Base-by-base conservation (phyloP, 768 basidiomycete species). In the Lentinula boryana region DNA sequence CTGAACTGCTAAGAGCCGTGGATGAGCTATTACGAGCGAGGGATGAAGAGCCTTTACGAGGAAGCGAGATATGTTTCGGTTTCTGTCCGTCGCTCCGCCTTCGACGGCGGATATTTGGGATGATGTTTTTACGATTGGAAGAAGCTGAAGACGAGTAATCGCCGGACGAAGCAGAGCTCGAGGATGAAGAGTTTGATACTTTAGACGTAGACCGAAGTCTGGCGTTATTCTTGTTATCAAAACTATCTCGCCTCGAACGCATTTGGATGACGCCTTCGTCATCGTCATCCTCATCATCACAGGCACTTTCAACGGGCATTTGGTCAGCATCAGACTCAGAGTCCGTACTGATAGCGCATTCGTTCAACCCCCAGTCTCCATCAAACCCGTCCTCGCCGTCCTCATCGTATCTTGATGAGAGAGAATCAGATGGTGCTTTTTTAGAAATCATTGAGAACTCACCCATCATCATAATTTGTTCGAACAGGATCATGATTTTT, bases 241-340 rank as follows among this genome's bases (percentile, higher is more conserved):
- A 53, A 18, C 50, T 56, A 16, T 67, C 31, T 38, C 68, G 71
- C 36, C 70, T 73, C 8, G 72, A 69, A 23, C 85, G 84, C 76
- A 92, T 88, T 68, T 92, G 83, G 35, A 92, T 78, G 35, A 85
- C 74, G 51, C 83, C 85, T 44, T 78, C 76, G 18, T 76, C 75
- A 21, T 74, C 73, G 2, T 75, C 74, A 9, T 74, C 73, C 5
- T 74, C 72, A 8, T 75, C 72, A 51, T 60, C 58, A 15, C 27
- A 53, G 23, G 38, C 59, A 36, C 44, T 50, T 9, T 62, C 63
- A 33, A 54, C 61, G 27, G 46, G 31, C 2, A 51, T 52, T 31
- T 67, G 68, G n/a, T 69, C 68, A 21, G 69, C 69, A 9, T 78
- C 77, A 0, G 76, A 76, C 13, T 76, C 76, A 36, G 76, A 78